These are phyloP conservation scores for Leptodermis oblonga DNA, from an alignment of 257 asterid species.

Conservation along the genomic window DNA sequence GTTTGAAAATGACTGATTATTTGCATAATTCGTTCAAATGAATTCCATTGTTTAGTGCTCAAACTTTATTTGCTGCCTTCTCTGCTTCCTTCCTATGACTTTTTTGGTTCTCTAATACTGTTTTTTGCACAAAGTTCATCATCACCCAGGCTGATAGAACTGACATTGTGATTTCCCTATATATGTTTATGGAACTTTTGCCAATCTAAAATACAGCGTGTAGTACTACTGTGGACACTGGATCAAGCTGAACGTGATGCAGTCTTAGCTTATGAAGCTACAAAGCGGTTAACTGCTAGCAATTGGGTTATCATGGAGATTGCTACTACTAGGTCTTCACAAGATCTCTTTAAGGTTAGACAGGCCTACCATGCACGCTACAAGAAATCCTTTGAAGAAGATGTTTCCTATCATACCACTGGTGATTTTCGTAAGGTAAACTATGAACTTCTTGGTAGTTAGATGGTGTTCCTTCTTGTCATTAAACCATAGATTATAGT, in stretches of 20 bases:
- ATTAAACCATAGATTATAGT: no score
- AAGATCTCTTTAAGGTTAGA: conserved; percentile 59
- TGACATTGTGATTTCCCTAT: background rate
- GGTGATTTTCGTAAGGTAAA: conserved; percentile 84
- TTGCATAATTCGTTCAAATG: background rate
- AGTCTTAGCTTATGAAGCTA: conserved; percentile 60
- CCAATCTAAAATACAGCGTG: conserved; percentile 39
- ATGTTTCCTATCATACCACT: conserved; percentile 70
- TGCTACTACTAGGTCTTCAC: conserved; percentile 71
- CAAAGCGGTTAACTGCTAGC: conserved; percentile 50
- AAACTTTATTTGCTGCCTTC: background rate
- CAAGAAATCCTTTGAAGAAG: conserved; percentile 89
- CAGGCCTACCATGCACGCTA: conserved; percentile 60
- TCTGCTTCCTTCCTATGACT: background rate
- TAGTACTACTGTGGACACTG: conserved; percentile 62
- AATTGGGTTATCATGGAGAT: conserved; percentile 70
- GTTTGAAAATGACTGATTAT: background rate
- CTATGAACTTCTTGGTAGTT: background rate
- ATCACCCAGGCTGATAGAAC: background rate
- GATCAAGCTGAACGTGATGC: conserved; percentile 88
- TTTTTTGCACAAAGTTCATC: background rate
- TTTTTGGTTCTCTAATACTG: background rate
- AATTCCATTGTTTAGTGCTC: background rate
- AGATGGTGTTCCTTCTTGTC: background rate
- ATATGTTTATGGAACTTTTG: background rate